Conservation (phyloP, 75 land plant genomes). For the Chamaecyparis obtusa region DNA sequence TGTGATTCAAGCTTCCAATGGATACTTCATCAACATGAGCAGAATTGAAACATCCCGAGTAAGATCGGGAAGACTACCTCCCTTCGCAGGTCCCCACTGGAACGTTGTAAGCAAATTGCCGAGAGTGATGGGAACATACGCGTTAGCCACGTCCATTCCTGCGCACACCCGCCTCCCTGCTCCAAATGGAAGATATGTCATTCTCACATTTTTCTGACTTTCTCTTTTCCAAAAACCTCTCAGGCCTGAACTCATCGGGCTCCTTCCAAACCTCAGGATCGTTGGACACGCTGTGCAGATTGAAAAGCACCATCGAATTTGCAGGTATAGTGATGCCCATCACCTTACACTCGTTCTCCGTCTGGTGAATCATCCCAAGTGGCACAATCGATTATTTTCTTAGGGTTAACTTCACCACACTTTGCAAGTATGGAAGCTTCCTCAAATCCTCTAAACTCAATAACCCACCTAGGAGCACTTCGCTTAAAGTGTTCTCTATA, state of each 20-base stretch:
- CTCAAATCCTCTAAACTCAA: not conserved
- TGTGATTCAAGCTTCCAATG: not conserved
- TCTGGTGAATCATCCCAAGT: not conserved
- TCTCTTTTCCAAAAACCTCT: too few species aligned
- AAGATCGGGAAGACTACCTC: not conserved
- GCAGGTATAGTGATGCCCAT: not conserved
- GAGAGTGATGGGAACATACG: not conserved
- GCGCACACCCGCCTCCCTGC: too few species aligned
- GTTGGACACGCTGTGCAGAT: not conserved
- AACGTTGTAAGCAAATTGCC: not conserved
- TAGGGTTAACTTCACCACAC: conserved; percentile 12
- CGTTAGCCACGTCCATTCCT: not conserved
- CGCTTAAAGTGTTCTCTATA: not conserved
- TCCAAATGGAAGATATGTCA: too few species aligned
- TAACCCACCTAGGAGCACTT: not conserved
- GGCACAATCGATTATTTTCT: conserved; percentile 8
- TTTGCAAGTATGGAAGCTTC: conserved; percentile 5
- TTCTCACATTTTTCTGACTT: too few species aligned
- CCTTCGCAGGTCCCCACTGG: not conserved
- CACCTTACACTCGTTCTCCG: not conserved
- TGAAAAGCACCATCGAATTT: not conserved
- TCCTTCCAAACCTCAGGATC: not conserved
- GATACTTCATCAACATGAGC: not conserved
- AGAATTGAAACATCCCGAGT: not conserved
- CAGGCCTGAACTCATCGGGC: not conserved